These are phyloP conservation scores for Hypoxylon lienhwacheense DNA, from an alignment of 495 filamentous ascomycete species.

Conservation along the genomic window DNA sequence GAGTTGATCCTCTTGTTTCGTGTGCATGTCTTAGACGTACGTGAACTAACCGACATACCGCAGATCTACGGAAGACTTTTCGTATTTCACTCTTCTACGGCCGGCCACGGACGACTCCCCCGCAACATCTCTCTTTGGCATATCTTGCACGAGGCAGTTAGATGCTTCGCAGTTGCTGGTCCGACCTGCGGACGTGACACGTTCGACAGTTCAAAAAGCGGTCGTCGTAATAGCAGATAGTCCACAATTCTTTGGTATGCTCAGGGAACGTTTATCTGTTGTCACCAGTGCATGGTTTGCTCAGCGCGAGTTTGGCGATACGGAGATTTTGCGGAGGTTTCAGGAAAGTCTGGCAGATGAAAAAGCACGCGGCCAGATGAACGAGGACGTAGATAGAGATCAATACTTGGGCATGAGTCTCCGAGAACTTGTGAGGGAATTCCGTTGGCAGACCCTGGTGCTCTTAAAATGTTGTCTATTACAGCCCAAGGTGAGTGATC, in stretches of 20 bases:
- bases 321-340: slow-evolving; percentile 68
- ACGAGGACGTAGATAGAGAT: slow-evolving; percentile 73
- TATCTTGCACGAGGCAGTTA: slow-evolving; percentile 90
- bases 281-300: slow-evolving; percentile 97
- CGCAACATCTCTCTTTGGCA: slow-evolving; percentile 91
- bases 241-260: slow-evolving; percentile 75
- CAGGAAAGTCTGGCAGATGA: slow-evolving; percentile 79
- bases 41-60: slow-evolving; percentile 4
- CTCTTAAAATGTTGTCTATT: slow-evolving; percentile 90
- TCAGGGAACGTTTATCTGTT: slow-evolving; percentile 80
- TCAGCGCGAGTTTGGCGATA: slow-evolving; percentile 74
- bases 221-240: slow-evolving; percentile 95
- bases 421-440: slow-evolving; percentile 89
- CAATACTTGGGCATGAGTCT: slow-evolving; percentile 91
- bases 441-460: slow-evolving; percentile 88
- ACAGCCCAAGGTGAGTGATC: slow-evolving; percentile 79
- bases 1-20: slow-evolving; percentile 40
- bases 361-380: slow-evolving; percentile 61
- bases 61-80: slow-evolving; percentile 91
- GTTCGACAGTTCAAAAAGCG: slow-evolving; percentile 96
- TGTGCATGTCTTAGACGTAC: slow-evolving; percentile 3
- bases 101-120: slow-evolving; percentile 58
- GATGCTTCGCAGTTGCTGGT: slow-evolving; percentile 75
- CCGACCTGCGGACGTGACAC: slow-evolving; percentile 83
- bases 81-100: slow-evolving; percentile 90